Base-by-base conservation (phyloP, 2,329 filamentous ascomycete species). In the Ophiocordyceps camponoti-leonardi region DNA sequence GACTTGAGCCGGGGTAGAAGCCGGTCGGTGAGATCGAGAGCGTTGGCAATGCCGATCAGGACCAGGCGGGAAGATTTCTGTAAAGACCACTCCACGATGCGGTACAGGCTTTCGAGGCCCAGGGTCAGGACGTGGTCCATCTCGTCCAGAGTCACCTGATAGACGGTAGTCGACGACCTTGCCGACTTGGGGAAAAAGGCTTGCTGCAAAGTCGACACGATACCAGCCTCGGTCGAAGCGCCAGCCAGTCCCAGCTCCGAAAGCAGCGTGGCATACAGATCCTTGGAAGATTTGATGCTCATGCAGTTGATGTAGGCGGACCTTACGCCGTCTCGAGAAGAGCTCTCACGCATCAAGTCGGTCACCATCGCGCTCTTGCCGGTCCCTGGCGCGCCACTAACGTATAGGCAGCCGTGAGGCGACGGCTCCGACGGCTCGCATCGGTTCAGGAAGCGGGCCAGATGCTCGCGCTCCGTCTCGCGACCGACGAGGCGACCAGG, bases 81-180 rank as follows among this genome's bases (percentile, higher is more conserved):
- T 56, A 98, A 68, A 1, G 92, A 93, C 88, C 90, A 96, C 59
- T 95, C 88, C 53, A 98, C 95, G n/a, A 98, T 70, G 49, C 79
- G 83, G 64, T 96, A 95, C 14, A 98, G 69, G 46, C 92, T 82
- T 53, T 93, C 86, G 48, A 92, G 68, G 53, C 95, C 90, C 50
- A 94, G 71, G 1, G 85, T 90, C 39, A 98, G 71, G 44, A 98
- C 79, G 57, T 94, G 85, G 56, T 98, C 92, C 49, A 98, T 90
- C 65, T 98, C 92, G 56, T 98, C 92, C 47, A 98, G 69, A 1
- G 86, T 83, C 28, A 98, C 78, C n/a, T 96, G 61, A 56, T 83
- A 93, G 13, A 84, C 73, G 18, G 70, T 66, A 2, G 20, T 14
- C 8, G 39, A 23, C 20, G 67, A 61, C 3, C 63, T 62, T 50